Percentiles rank a stretch among this genome's conserved stretches.
These are phyloP conservation scores for Bocquillonia castaneifolia DNA, from an alignment of 441 rosid genomes.

Conservation along the genomic window DNA sequence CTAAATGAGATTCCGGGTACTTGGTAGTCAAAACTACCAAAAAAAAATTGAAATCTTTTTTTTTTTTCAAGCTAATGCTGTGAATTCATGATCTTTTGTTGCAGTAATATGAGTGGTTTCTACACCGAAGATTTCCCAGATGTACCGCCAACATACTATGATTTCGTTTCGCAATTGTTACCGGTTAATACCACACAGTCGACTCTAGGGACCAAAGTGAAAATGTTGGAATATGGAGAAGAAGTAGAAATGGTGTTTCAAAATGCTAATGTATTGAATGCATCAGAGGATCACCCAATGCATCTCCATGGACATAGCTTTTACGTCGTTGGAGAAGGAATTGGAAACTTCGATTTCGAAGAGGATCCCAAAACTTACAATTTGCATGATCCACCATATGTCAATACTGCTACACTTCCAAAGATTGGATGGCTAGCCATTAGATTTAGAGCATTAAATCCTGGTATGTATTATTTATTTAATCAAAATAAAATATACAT, in stretches of 20 bases:
- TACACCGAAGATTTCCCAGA: slow-evolving; percentile 25
- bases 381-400: slow-evolving; percentile 28
- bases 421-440: slow-evolving; percentile 27
- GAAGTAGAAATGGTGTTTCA: slow-evolving; percentile 34
- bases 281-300: slow-evolving; percentile 28
- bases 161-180: slow-evolving; percentile 18
- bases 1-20: no score
- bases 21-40: no score
- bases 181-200: slow-evolving; percentile 1
- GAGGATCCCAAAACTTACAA: slow-evolving; percentile 25
- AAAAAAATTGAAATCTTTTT: no score
- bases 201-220: slow-evolving; percentile 17
- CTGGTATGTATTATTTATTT: slow-evolving; percentile 12
- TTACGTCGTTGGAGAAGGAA: slow-evolving; percentile 24
- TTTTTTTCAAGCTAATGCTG: no score
- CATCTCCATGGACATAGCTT: slow-evolving; percentile 36
- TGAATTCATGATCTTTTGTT: background rate
- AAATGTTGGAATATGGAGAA: slow-evolving; percentile 26
- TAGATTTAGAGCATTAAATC: slow-evolving; percentile 34
- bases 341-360: slow-evolving; percentile 22
- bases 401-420: slow-evolving; percentile 29
- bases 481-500: no score
- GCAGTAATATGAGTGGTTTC: slow-evolving; percentile 13
- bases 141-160: slow-evolving; percentile 15
- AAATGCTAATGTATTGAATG: slow-evolving; percentile 21